These are phyloP conservation scores for Curvularia verruculosa DNA, from an alignment of 2,329 filamentous ascomycete genomes.

Conservation along the genomic window DNA sequence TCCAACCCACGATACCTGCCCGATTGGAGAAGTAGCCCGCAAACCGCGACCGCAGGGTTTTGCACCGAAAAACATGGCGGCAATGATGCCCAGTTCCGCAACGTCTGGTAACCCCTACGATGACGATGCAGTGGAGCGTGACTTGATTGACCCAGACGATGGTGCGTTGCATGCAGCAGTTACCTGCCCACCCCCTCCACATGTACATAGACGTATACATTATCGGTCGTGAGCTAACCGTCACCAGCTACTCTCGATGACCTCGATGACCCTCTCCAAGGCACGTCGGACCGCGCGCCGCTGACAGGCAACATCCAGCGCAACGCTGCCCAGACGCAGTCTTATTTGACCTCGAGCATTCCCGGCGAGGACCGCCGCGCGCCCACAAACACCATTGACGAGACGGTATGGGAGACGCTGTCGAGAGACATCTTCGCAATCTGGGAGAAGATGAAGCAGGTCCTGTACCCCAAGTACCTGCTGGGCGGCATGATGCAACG, in stretches of 20 bases:
- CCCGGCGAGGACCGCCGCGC: constrained; percentile 91
- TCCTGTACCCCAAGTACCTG: constrained; percentile 93
- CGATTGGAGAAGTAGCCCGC: constrained; percentile 34
- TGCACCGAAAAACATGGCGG: constrained; percentile 49
- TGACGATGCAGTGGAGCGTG: constrained; percentile 55
- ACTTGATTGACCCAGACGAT: constrained; percentile 61
- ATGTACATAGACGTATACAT: not conserved
- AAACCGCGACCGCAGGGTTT: constrained; percentile 31
- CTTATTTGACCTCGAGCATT: constrained; percentile 86
- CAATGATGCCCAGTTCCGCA: constrained; percentile 53
- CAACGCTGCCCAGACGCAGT: constrained; percentile 65
- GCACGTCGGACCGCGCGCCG: constrained; percentile 74
- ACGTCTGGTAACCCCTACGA: constrained; percentile 52
- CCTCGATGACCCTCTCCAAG: constrained; percentile 82
- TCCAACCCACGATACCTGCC: constrained; percentile 34
- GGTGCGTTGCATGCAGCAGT: constrained; percentile 46
- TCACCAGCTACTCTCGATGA: constrained; percentile 80
- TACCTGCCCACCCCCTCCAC: constrained; percentile 9
- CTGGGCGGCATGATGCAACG: constrained; percentile 69
- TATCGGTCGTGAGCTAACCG: constrained; percentile 12
- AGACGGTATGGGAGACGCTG: constrained; percentile 96
- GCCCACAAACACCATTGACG: constrained; percentile 91
- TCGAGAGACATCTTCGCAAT: constrained; percentile 89
- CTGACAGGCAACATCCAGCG: constrained; percentile 82
- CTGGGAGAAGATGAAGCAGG: constrained; percentile 98